Percentiles rank a stretch among this genome's conserved stretches.
Evolutionary conservation across 441 rosid species (phyloP).

Genomic region (Viola pubescens): DNA sequence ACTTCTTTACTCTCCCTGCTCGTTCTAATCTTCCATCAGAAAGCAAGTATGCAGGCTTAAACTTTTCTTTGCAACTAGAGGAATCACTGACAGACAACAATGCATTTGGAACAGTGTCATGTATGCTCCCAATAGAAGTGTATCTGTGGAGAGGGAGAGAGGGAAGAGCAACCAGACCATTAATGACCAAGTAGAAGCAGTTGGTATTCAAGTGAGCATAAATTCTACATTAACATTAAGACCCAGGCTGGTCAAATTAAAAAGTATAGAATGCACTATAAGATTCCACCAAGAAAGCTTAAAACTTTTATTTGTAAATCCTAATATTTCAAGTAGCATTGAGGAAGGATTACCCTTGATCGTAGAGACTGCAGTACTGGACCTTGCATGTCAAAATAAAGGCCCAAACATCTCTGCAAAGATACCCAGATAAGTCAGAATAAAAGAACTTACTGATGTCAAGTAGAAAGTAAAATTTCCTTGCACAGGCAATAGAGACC

Average conservation of each 20-base stretch:
- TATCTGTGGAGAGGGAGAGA: conserved; percentile 43
- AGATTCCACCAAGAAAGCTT: not conserved
- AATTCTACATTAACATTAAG: conserved; percentile 8
- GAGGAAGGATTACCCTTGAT: conserved; percentile 67
- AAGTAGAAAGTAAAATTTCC: not conserved
- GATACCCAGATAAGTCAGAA: conserved; percentile 16
- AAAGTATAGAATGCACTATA: conserved; percentile 6
- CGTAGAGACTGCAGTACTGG: conserved; percentile 94
- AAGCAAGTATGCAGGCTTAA: conserved; percentile 94
- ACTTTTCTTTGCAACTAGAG: conserved; percentile 42
- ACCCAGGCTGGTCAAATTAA: conserved; percentile 4
- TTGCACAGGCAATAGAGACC: too few relatives aligned
- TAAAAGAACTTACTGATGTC: conserved; percentile 2
- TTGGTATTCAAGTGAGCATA: conserved; percentile 1
- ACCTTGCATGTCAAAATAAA: conserved; percentile 88
- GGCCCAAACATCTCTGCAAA: conserved; percentile 97
- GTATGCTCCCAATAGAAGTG: conserved; percentile 93
- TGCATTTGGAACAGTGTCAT: conserved; percentile 91
- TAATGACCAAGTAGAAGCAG: conserved; percentile 3
- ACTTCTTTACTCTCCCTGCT: conserved; percentile 82
- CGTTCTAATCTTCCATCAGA: conserved; percentile 95
- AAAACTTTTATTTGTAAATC: not conserved
- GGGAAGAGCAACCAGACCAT: conserved; percentile 5
- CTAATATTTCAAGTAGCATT: conserved; percentile 15
- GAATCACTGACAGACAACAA: conserved; percentile 46